phyloP scores from a whole-genome alignment of 2,329 filamentous ascomycete genomes.

The Thyridium curvatum region DNA sequence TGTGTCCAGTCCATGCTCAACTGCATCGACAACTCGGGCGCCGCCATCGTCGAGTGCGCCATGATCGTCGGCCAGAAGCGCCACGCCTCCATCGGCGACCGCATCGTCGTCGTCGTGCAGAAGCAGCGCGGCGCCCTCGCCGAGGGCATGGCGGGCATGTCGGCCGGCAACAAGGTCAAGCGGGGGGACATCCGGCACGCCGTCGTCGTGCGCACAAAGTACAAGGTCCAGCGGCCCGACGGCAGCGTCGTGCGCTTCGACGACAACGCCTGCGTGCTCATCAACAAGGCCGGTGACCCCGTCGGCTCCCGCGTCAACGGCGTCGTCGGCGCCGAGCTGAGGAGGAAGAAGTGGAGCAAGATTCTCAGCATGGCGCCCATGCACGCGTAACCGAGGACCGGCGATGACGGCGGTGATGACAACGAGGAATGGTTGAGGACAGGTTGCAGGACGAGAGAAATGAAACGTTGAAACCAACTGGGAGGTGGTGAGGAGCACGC shows the following conservation, averaged over 20 bases:
- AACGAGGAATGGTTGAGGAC: not conserved
- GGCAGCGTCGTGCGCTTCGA: conserved; percentile 90
- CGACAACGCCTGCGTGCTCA: conserved; percentile 95
- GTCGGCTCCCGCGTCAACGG: conserved; percentile 90
- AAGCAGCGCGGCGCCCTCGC: conserved; percentile 81
- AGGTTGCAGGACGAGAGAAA: not conserved
- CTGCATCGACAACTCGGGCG: conserved; percentile 99
- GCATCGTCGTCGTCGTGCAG: conserved; percentile 95
- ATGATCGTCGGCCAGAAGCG: conserved; percentile 88
- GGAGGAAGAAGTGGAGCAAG: conserved; percentile 95
- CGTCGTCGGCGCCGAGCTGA: conserved; percentile 83
- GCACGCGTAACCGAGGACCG: conserved; percentile 39
- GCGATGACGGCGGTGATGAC: too few species aligned
- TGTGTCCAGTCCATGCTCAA: conserved; percentile 78
- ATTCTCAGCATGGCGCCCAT: conserved; percentile 88
- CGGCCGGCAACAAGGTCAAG: conserved; percentile 84
- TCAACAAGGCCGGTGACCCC: conserved; percentile 95
- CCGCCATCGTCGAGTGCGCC: conserved; percentile 93
- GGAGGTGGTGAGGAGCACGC: not conserved
- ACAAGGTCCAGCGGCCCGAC: conserved; percentile 81
- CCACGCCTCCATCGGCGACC: conserved; percentile 85
- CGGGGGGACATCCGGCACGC: conserved; percentile 95
- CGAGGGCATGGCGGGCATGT: conserved; percentile 64
- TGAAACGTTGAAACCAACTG: not conserved
- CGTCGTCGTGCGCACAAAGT: conserved; percentile 85